A percentile compares a stretch with the other conserved stretches of the same genome.
Evolutionary conservation across 495 filamentous ascomycete genomes (phyloP).

Genomic region (Hyaloscypha bicolor): DNA sequence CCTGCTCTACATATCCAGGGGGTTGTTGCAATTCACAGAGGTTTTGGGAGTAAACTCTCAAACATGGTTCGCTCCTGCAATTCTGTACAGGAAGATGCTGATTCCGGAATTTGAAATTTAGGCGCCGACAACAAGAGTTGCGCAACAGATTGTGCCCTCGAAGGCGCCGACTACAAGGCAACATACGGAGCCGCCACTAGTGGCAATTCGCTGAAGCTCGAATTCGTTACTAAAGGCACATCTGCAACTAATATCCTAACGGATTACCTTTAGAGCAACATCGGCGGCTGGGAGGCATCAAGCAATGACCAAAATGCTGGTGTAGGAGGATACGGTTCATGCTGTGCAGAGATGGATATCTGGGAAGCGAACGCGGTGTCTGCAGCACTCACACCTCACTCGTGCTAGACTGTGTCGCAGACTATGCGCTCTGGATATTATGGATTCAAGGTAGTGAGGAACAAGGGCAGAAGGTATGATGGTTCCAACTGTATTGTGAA

Average conservation of each 20-base stretch:
- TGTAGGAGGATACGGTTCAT: conserved; percentile 59
- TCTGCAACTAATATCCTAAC: conserved; percentile 45
- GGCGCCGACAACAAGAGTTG: conserved; percentile 53
- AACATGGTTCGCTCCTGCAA: no score
- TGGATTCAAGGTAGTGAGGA: no score
- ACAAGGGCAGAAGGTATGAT: no score
- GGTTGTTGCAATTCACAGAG: no score
- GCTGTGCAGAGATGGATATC: conserved; percentile 73
- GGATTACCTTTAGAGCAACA: conserved; percentile 47
- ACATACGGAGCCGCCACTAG: conserved; percentile 59
- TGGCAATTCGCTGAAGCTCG: conserved; percentile 52
- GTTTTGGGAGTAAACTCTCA: no score
- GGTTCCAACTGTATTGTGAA: no score
- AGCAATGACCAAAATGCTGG: conserved; percentile 54
- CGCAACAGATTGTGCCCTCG: conserved; percentile 59
- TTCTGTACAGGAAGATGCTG: no score
- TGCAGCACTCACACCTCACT: conserved; percentile 62
- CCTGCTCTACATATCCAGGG: no score
- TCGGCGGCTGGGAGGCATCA: conserved; percentile 53
- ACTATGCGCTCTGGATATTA: conserved; percentile 63
- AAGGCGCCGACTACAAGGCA: conserved; percentile 58
- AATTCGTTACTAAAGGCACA: conserved; percentile 39
- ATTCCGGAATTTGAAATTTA: no score
- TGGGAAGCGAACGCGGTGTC: conserved; percentile 68
- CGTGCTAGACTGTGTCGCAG: conserved; percentile 30